Evolutionary conservation across 1,139 yeast species (phyloP).

Genomic region (Magnusiomyces magnusii): DNA sequence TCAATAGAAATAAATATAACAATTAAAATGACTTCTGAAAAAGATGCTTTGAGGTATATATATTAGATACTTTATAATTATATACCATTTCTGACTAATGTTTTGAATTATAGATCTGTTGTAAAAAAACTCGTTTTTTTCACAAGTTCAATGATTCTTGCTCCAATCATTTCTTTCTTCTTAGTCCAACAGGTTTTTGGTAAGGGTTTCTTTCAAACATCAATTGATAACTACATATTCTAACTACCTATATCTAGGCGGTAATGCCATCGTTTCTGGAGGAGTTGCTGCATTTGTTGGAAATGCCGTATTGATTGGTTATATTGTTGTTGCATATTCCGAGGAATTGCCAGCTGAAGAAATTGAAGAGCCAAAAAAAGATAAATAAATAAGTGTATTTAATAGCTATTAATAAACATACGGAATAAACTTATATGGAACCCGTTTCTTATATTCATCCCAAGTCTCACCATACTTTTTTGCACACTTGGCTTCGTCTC

Average conservation of each 20-base stretch:
- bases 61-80: slow-evolving; percentile 12
- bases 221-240: too few species aligned
- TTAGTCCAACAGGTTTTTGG: slow-evolving; percentile 45
- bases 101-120: slow-evolving; percentile 49
- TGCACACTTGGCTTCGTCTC: slow-evolving; percentile 90
- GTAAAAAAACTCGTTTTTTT: slow-evolving; percentile 70
- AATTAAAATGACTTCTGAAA: too few species aligned
- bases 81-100: too few species aligned
- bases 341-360: slow-evolving; percentile 54
- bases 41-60: too few species aligned
- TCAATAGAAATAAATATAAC: too few species aligned
- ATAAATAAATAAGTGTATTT: too few species aligned
- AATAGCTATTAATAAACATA: slow-evolving; percentile 72
- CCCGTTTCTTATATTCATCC: slow-evolving; percentile 69
- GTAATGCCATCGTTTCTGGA: slow-evolving; percentile 70
- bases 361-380: slow-evolving; percentile 29
- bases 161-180: slow-evolving; percentile 73
- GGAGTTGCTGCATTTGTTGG: slow-evolving; percentile 87
- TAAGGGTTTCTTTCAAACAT: too few species aligned
- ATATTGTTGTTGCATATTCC: slow-evolving; percentile 76
- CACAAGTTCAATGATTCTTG: slow-evolving; percentile 80
- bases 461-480: slow-evolving; percentile 80
- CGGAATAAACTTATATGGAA: slow-evolving; percentile 88
- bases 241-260: slow-evolving; percentile 23
- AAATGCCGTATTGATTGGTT: slow-evolving; percentile 77